Percentiles rank a stretch among this genome's conserved stretches.
These are phyloP conservation scores for Ormosia semicastrata DNA, from an alignment of 306 rosid species.

Conservation along the genomic window DNA sequence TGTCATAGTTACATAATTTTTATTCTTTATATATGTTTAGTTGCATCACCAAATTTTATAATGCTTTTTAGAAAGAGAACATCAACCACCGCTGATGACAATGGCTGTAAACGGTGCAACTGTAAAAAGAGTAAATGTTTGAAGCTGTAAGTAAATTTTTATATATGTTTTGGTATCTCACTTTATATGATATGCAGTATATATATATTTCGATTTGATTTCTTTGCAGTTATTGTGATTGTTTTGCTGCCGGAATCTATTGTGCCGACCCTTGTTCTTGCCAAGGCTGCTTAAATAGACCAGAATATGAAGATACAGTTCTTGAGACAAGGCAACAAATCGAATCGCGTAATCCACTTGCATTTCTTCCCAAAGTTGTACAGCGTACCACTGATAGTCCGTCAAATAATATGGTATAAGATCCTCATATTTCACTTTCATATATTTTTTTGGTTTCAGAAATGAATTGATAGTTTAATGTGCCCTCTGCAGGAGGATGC, in stretches of 20 bases:
- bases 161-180: neutral
- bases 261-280: slow-evolving; percentile 62
- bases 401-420: slow-evolving; percentile 40
- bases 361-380: slow-evolving; percentile 71
- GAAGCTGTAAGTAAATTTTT: slow-evolving; percentile 66
- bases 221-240: slow-evolving; percentile 67
- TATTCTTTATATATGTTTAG: slow-evolving; percentile 4
- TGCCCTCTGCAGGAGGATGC: slow-evolving; percentile 45
- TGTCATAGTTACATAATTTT: neutral
- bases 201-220: slow-evolving; percentile 6
- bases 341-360: slow-evolving; percentile 60
- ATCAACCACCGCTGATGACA: slow-evolving; percentile 22
- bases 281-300: slow-evolving; percentile 63
- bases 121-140: slow-evolving; percentile 72
- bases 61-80: slow-evolving; percentile 51
- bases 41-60: slow-evolving; percentile 14
- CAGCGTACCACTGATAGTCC: slow-evolving; percentile 23
- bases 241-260: slow-evolving; percentile 60
- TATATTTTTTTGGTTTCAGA: slow-evolving; percentile 1
- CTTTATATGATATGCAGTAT: neutral
- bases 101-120: slow-evolving; percentile 59
- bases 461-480: slow-evolving; percentile 21
- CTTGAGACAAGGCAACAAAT: slow-evolving; percentile 42
- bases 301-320: slow-evolving; percentile 44
- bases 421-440: neutral